Base-by-base conservation (phyloP, 768 basidiomycete genomes). In the Trametes meyenii region DNA sequence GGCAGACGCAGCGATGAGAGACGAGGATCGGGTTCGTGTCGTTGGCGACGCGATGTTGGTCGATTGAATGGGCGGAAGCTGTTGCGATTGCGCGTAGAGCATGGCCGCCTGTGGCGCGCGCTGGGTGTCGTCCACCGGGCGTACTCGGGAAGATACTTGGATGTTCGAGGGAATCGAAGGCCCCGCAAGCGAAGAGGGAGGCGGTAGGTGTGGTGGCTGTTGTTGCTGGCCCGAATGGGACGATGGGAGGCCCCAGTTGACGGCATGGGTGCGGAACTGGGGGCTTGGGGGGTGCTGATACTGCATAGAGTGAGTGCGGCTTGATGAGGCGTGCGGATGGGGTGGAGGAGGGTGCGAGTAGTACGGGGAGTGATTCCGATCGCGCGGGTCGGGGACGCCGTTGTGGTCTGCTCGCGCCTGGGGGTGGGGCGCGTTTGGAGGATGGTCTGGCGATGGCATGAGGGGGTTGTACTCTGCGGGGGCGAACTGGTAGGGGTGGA, bases 41-140 rank as follows among this genome's bases (percentile, higher is more conserved):
- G 49, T 10, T 11, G 55, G 50, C 21, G 55, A 50, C 44, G 43
- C 24, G 54, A 55, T 55, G 55, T 33, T 33, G 45, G 50, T 24
- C 21, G 62, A 55, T 55, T 55, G 48, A 42, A 64, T 59, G n/a
- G 62, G 58, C 40, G 68, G 63, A 3, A 64, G 59, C 46, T 60
- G 63, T 40, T 64, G 63, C 45, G 64, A 75, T 63, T 81, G 85
- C 65, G 75, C 78, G 64, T 81, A 88, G 45, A 84, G 76, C 64
- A 85, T 80, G 29, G 81, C 78, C n/a, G 85, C 79, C 50, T 79
- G 80, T 1, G 81, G 80, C 1, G 83, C 75, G 65, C 81, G 83
- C 66, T 76, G 81, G 3, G 78, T 67, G 53, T 83, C 80, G 40
- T 75, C 78, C 61, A 79, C 80, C 16, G 81, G 72, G 66, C 64